Evolutionary conservation across 306 rosid species (phyloP), one percentile per base, ranked within the genome.

Genomic region (Quercus alba): DNA sequence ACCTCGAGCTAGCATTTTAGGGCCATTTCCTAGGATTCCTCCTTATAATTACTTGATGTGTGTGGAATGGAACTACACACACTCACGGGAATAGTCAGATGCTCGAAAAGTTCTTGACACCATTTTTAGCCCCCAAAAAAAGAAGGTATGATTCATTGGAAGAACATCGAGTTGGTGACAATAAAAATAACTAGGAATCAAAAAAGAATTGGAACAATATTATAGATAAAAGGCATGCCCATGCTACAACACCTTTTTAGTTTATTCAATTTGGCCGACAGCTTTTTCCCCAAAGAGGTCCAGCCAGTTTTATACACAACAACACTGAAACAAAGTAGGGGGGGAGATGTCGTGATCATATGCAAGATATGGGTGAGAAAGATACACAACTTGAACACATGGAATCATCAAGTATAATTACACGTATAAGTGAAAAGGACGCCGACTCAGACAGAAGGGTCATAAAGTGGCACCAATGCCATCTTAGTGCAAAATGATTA

Each of bases 231-330:
- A 21, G 59, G 84, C 86, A 80, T 78, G 84, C 84, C 49, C 70
- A 12, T 66, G 35, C 57, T 2, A 51, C 35, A 58, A 17, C 79
- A 74, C 67, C 80, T 82, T 56, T 75, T 75, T 6, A 67, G 74
- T 70, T 38, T 74, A 56, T 78, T 54, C 59, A 73, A 67, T 78
- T 84, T 78, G 81, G 80, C 77, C 26, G 81, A 84, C 88, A 84
- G 82, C 85, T 75, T 89, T 87, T 84, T 12, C 58, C 55, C 81
- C 86, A 84, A 70, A 69, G 76, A 83, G 83, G 85, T 77, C 83
- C 86, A 79, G 54, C 80, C 4, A 71, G 74, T 33, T 33, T n/a
- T 62, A 82, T 64, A 79, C 72, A 75, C 75, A 57, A 75, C 77
- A 62, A 75, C 77, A 62, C 59, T 25, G 70, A 83, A 59, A 57